Evolutionary conservation across 2,329 filamentous ascomycete species (phyloP).

Genomic region (Phyllosticta ampelicida): DNA sequence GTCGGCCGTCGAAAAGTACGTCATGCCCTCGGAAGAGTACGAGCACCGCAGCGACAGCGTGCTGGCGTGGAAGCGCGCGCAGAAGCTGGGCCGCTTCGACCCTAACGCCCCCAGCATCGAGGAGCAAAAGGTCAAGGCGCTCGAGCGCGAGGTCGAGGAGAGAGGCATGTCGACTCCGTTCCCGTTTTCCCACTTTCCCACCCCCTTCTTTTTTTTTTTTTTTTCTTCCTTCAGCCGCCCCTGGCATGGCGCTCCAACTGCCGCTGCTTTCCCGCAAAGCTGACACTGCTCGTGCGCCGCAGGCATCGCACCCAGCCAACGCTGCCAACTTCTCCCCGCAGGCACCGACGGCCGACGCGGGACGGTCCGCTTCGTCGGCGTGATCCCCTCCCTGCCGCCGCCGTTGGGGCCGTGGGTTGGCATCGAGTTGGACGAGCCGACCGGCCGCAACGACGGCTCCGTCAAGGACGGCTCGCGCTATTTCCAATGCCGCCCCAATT

Average conservation of each 20-base stretch:
- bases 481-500: conserved; percentile 58
- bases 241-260: too few species aligned
- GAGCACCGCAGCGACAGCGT: conserved; percentile 79
- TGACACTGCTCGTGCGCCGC: too few species aligned
- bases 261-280: background rate
- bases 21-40: conserved; percentile 78
- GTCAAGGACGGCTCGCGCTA: conserved; percentile 51
- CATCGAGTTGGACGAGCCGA: conserved; percentile 63
- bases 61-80: conserved; percentile 87
- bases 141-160: conserved; percentile 57
- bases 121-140: conserved; percentile 58
- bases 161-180: conserved; percentile 37
- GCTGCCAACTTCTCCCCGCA: conserved; percentile 41
- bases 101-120: conserved; percentile 67
- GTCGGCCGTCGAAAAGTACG: conserved; percentile 76
- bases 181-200: background rate
- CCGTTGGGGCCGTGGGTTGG: conserved; percentile 56
- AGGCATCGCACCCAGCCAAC: conserved; percentile 33
- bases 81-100: conserved; percentile 93
- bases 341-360: conserved; percentile 60
- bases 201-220: background rate
- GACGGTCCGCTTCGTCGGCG: conserved; percentile 59
- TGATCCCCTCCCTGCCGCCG: conserved; percentile 62
- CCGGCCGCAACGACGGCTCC: conserved; percentile 72
- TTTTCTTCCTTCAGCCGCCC: background rate